Evolutionary conservation across 2,329 filamentous ascomycete species (phyloP), one percentile per base, ranked within the genome.

Genomic region (Fusarium proliferatum): DNA sequence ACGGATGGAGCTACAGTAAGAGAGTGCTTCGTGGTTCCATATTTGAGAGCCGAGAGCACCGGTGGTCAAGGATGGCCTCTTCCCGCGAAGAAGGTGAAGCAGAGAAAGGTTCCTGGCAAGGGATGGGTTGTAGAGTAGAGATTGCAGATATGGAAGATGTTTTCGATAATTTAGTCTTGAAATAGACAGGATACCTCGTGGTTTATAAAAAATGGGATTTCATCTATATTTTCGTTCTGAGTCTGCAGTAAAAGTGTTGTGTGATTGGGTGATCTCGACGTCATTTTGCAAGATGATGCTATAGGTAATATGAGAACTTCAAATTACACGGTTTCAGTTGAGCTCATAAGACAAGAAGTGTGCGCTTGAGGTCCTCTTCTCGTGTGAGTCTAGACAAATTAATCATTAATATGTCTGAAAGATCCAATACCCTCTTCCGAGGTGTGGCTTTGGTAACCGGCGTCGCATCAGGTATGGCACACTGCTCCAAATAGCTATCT

Each of bases 21-120:
- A 55, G 92, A 96, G 82, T 95, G 93, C 76, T 97, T 93, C 89
- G 93, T 97, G 5, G 89, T 96, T 73, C 92, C 95, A 53, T 92
- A 91, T 74, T 80, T 98, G 73, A 85, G 91, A 58, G 91, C 93
- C 0, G 93, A 94, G 78, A 89, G 87, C 1, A 86, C 82, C 0
- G 91, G 89, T 1, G 90, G 89, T 1, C 86, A 91, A 75, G 94
- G 94, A 2, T 98, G 95, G 95, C 93, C 94, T 17, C 82, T 99
- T 80, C 93, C 94, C 7, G 91, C 93, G n/a, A 91, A 91, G 83
- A 97, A 93, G 84, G 92, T 98, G 46, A 87, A 90, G 77, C 96
- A 98, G 84, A 91, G 84, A 82, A 94, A 92, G 83, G 89, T 94
- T 67, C 80, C 86, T 2, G 92, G 90, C 43, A 90, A 89, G 75